These are phyloP conservation scores for Ceratocystis harringtonii DNA, from an alignment of 2,329 filamentous ascomycete species.

Conservation along the genomic window DNA sequence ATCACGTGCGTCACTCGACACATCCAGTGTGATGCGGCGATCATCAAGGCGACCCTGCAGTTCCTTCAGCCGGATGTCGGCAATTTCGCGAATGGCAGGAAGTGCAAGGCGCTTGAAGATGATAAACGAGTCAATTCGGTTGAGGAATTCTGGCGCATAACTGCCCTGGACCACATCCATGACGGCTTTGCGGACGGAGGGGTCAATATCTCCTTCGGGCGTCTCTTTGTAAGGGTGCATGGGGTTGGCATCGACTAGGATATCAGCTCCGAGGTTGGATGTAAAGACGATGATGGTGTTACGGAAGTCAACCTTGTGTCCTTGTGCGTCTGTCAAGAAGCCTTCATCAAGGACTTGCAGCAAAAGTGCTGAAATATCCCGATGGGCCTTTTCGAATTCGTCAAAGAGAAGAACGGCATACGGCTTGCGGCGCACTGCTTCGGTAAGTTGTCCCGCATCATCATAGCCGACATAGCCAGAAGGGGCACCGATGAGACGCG, in stretches of 20 bases:
- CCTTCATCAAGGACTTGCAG: constrained; percentile 93
- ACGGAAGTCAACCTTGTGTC: constrained; percentile 90
- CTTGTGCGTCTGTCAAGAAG: constrained; percentile 87
- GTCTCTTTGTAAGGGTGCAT: constrained; percentile 48
- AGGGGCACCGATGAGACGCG: constrained; percentile 77
- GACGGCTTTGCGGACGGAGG: constrained; percentile 60
- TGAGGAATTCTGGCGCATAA: constrained; percentile 87
- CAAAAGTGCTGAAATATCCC: constrained; percentile 81
- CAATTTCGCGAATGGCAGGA: constrained; percentile 71
- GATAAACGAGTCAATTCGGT: constrained; percentile 93
- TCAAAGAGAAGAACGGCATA: constrained; percentile 92
- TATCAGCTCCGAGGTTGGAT: constrained; percentile 84
- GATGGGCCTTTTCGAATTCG: constrained; percentile 94
- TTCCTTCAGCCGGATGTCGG: constrained; percentile 79
- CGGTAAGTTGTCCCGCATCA: constrained; percentile 87
- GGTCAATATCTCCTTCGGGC: constrained; percentile 52
- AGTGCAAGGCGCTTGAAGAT: constrained; percentile 77
- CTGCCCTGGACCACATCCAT: constrained; percentile 68
- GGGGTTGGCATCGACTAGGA: constrained; percentile 63
- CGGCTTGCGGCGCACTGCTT: constrained; percentile 85
- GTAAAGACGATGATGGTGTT: constrained; percentile 96
- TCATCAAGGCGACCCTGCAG: constrained; percentile 73
- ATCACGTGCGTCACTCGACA: constrained; percentile 55
- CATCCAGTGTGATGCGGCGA: constrained; percentile 61
- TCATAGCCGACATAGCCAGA: constrained; percentile 96